These are phyloP conservation scores for Yamadazyma ubonensis DNA, from an alignment of 805 yeast species.

Conservation along the genomic window DNA sequence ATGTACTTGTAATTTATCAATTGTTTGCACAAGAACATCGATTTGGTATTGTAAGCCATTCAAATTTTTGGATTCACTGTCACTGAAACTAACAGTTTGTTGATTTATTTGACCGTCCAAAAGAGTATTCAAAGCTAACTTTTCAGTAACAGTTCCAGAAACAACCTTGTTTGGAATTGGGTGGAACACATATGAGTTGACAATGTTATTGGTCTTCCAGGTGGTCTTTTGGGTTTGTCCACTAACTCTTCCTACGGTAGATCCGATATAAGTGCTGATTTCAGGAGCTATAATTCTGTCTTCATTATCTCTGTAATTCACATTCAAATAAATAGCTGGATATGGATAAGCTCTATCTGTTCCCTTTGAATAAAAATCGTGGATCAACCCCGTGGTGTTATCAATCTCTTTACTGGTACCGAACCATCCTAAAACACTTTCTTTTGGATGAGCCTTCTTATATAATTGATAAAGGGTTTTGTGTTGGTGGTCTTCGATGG, in stretches of 20 bases:
- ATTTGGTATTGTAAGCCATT: constrained; percentile 48
- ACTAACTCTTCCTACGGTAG: constrained; percentile 57
- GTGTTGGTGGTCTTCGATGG: constrained; percentile 76
- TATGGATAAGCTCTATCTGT: constrained; percentile 67
- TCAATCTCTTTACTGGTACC: constrained; percentile 61
- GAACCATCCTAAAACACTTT: constrained; percentile 83
- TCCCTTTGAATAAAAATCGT: constrained; percentile 74
- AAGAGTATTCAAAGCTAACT: constrained; percentile 51
- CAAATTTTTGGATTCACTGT: constrained; percentile 35
- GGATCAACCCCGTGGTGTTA: constrained; percentile 71
- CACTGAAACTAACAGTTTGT: constrained; percentile 29
- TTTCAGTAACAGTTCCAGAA: constrained; percentile 55
- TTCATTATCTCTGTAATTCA: constrained; percentile 52
- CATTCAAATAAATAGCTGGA: constrained; percentile 78
- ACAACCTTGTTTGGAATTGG: constrained; percentile 69
- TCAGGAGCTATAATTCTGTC: constrained; percentile 53
- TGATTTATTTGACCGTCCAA: constrained; percentile 19
- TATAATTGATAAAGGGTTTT: constrained; percentile 66
- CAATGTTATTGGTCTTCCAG: constrained; percentile 36
- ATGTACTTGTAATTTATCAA: constrained; percentile 50
- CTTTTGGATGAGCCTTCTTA: constrained; percentile 77
- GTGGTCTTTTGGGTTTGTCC: constrained; percentile 25
- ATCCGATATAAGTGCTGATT: constrained; percentile 70
- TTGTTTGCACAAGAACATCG: constrained; percentile 43
- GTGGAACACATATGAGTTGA: constrained; percentile 60